A percentile compares a stretch with the other conserved stretches of the same genome.
These are phyloP conservation scores for Penicillium silybi DNA, from an alignment of 495 filamentous ascomycete genomes.

Conservation along the genomic window DNA sequence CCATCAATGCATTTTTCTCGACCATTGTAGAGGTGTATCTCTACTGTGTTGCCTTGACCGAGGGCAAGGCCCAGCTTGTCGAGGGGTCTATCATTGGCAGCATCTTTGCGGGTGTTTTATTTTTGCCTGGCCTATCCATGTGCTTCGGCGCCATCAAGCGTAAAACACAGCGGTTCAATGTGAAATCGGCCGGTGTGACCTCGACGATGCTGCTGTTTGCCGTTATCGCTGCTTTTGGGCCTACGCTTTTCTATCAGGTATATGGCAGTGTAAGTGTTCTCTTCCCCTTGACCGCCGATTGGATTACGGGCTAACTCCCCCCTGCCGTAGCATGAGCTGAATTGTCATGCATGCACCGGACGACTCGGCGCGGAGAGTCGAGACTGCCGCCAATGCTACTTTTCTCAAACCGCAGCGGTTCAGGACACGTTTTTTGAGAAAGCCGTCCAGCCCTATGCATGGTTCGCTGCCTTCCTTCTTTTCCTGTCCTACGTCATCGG, in stretches of 20 bases:
- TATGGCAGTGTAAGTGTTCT: constrained; percentile 76
- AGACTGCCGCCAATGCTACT: constrained; percentile 92
- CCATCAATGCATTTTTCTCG: constrained; percentile 99
- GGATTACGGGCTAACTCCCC: constrained; percentile 18
- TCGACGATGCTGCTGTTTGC: constrained; percentile 98
- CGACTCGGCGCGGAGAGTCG: constrained; percentile 40
- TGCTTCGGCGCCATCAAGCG: constrained; percentile 97
- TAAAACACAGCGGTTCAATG: constrained; percentile 98
- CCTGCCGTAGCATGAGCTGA: constrained; percentile 73
- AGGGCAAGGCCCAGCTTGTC: constrained; percentile 89
- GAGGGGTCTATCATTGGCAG: constrained; percentile 97
- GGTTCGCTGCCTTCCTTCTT: constrained; percentile 75
- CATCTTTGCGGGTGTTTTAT: constrained; percentile 94
- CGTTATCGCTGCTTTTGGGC: constrained; percentile 93
- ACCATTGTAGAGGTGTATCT: constrained; percentile 97
- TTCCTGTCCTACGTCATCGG: constrained; percentile 94
- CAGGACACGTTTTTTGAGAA: constrained; percentile 82
- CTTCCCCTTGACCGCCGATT: background rate
- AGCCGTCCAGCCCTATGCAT: constrained; percentile 91
- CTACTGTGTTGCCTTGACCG: constrained; percentile 88
- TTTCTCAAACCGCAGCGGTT: constrained; percentile 81
- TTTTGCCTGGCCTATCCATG: constrained; percentile 97
- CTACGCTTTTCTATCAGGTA: constrained; percentile 98
- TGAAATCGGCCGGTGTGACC: constrained; percentile 92
- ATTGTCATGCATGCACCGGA: constrained; percentile 71